Base-by-base conservation (phyloP, 495 filamentous ascomycete species). In the Paragyromitra xinjiangensis region DNA sequence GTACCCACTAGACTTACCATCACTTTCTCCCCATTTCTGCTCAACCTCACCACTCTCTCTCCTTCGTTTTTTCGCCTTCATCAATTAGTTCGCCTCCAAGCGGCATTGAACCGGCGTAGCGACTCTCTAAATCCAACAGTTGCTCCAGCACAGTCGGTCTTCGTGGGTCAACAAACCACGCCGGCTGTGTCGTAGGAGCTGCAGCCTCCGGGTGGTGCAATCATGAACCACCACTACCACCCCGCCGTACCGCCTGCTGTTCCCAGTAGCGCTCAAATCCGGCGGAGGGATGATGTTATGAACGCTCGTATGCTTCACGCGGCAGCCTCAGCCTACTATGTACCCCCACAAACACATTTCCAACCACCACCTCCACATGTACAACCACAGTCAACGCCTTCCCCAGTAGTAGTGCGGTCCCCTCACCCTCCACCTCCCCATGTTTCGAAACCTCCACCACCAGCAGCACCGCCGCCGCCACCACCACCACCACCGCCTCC, bases 121-220 rank as follows among this genome's bases (percentile, higher is more conserved):
- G 34, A 12, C 44, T 56, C 45, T 58, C 45, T 45, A 64, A 44
- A 37, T 40, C 29, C 64, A 50, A n/a, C 70, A 69, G 59, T 71
- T 56, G 45, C 64, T 61, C 50, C 69, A 81, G 58, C 80, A 81
- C 79, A 81, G 79, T 81, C 80, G 80, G 79, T 69, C 65, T 56
- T 55, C 71, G 79, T 80, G 71, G 68, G 62, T 68, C 70, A 73
- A 64, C 55, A 81, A 73, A 64, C 80, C 80, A 77, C 80, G 40
- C 80, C 73, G 80, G 71, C 81, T 82, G 81, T 82, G 80, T 73
- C 71, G 50, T 74, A 73, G 77, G 63, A 73, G 78, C 78, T 74
- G 81, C 64, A 62, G 59, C 55, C 40, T 51, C 42, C 55, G 44
- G 81, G 78, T 42, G 74, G 66, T 45, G 51, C 69, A 66, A 80